Evolutionary conservation across 345 rosid species (phyloP), one percentile per base, ranked within the genome.

Genomic region (Jatropha curcas): DNA sequence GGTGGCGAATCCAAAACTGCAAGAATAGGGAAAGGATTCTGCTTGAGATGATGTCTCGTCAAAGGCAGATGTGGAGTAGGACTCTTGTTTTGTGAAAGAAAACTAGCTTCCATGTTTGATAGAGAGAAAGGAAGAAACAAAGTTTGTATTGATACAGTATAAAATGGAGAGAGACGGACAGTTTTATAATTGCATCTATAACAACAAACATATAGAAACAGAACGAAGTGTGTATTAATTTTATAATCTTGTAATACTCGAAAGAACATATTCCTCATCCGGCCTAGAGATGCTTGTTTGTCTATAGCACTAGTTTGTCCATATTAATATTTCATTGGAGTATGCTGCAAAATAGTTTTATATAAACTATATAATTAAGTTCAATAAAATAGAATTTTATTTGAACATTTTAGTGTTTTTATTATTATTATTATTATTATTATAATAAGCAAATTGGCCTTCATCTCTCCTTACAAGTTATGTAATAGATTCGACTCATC

Each of bases 81-180:
- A 62, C 37, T 52, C 56, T n/a, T n/a, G 55, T 67, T 55, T 16
- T 60, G 79, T 10, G 61, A 35, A 14, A 80, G 66, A 53, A 77
- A 60, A 37, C 30, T 71, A 4, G 84, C 75, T 68, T 81, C 88
- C 90, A 86, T 84, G 1, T 19, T 35, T 52, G 72, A 48, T 1
- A 24, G 61, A 72, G 22, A 9, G 12, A 34, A 19, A 43, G 11
- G 30, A 7, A 65, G 34, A 46, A n/a, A 48, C 22, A 1, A 43
- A 28, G 20, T 20, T 20, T 25, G 65, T 30, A 30, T 45, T 10
- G 27, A 48, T 41, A 27, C 24, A 12, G 43, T 68, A 16, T 34
- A 20, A 61, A 4, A 20, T 35, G 17, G 9, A 20, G 28, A 61
- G 22, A 20, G 27, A 58, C 7, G 17, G 8, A 11, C 0, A 3